These are phyloP conservation scores for Fusarium sp. DNA, from an alignment of 2,329 filamentous ascomycete species.

Conservation along the genomic window DNA sequence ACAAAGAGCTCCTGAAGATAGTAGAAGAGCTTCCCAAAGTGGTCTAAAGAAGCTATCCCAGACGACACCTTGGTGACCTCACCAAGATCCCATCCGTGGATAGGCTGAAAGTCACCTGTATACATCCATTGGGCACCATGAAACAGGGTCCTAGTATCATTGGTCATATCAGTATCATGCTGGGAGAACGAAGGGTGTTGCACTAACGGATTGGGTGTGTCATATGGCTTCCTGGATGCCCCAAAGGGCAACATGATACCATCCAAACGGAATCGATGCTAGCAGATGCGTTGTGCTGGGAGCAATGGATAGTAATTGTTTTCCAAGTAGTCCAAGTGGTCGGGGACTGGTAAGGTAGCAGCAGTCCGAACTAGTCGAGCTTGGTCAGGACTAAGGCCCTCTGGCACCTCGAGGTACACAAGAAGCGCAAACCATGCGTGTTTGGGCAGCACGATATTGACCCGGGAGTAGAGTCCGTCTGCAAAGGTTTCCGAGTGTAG, in stretches of 20 bases:
- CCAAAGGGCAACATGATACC: conserved; percentile 23
- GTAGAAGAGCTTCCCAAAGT: conserved; percentile 20
- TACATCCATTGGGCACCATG: conserved; percentile 1
- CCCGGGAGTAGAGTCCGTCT: neutral
- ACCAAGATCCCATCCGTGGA: neutral
- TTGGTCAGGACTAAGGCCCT: neutral
- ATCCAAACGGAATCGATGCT: neutral
- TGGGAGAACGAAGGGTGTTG: neutral
- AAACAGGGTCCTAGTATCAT: neutral
- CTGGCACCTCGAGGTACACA: neutral
- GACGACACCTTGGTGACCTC: neutral
- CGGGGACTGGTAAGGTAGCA: neutral
- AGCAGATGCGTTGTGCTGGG: neutral
- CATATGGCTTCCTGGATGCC: neutral
- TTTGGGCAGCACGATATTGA: conserved; percentile 5
- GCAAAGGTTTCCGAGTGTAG: neutral
- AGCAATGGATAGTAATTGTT: neutral
- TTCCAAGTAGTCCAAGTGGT: neutral
- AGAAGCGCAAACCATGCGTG: neutral
- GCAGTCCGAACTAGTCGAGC: neutral
- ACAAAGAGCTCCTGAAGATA: neutral
- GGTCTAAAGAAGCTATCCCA: conserved; percentile 4
- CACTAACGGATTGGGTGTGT: conserved; percentile 13
- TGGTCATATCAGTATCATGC: neutral
- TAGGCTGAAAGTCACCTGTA: neutral